Evolutionary conservation across 495 filamentous ascomycete genomes (phyloP).

Genomic region (Eremomyces bilateralis): DNA sequence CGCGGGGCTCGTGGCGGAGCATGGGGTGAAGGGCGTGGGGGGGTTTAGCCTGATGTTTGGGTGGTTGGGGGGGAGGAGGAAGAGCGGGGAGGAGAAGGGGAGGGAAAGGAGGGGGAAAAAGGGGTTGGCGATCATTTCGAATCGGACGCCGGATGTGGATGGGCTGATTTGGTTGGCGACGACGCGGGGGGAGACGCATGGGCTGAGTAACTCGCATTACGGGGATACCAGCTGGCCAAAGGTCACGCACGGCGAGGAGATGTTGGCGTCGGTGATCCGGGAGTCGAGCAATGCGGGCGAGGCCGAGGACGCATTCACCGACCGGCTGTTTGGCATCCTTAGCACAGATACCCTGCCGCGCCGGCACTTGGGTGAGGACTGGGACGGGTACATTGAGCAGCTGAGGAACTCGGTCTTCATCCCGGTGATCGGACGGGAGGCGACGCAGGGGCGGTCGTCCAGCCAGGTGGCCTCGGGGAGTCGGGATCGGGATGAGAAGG

Average conservation of each 20-base stretch:
- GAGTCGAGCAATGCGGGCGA: constrained; percentile 25
- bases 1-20: constrained; percentile 38
- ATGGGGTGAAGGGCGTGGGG: constrained; percentile 52
- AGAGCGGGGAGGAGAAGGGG: constrained; percentile 15
- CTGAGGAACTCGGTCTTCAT: constrained; percentile 71
- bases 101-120: constrained; percentile 16
- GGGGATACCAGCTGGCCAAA: constrained; percentile 25
- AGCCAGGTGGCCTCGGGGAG: not conserved
- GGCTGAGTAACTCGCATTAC: constrained; percentile 61
- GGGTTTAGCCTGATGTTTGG: constrained; percentile 90
- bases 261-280: constrained; percentile 26
- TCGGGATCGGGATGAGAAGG: not conserved
- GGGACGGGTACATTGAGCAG: constrained; percentile 46
- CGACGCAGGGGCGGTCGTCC: constrained; percentile 13
- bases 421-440: constrained; percentile 39
- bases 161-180: constrained; percentile 49
- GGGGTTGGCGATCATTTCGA: constrained; percentile 62
- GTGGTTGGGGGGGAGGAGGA: constrained; percentile 21
- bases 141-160: constrained; percentile 46
- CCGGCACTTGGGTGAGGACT: constrained; percentile 29
- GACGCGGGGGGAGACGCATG: constrained; percentile 40
- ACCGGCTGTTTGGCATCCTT: constrained; percentile 46
- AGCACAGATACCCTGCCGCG: constrained; percentile 49
- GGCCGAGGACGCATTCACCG: constrained; percentile 41
- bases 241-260: constrained; percentile 25